Base-by-base conservation (phyloP, 257 asterid genomes). In the Pogostemon cablin region DNA sequence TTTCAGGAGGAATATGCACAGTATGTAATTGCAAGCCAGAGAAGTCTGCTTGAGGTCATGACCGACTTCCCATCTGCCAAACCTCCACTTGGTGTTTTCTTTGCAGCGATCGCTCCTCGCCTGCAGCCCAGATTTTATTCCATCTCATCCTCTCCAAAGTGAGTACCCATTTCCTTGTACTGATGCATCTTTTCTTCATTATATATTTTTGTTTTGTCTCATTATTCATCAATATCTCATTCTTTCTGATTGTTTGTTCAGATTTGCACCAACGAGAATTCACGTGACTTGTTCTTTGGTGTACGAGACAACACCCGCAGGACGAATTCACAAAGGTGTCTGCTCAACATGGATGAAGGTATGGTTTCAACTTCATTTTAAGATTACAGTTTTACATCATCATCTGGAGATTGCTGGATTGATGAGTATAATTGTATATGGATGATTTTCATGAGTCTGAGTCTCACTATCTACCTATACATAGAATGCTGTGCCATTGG, bases 291-390 rank as follows among this genome's bases (percentile, higher is more conserved):
- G 98, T 80, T 93, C 99, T 6, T 80, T 95, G 79, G 99, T 95
- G 49, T 67, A 84, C 57, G 99, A 92, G 78, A 89, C 84, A 84
- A 92, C 88, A 15, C 97, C 97, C 6, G 69, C 95, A 3, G 99
- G 99, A 76, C 73, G 96, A 65, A 72, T 95, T 77, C 98, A 95
- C 87, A 90, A 85, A 86, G 99, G 99, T 73, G 82, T 95, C 56
- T 95, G 99, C 84, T 95, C 99, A 11, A 95, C 99, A 20, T 95
- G 99, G 99, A 95, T 95, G 88, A 92, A 92, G 98, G 99, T 92
- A 86, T 48, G 39, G 6, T 62, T 63, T 56, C 76, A 42, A 57
- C 3, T 61, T 75, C 40, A 78, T 64, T 15, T 44, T 56, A 2
- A 25, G 63, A 15, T 62, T 49, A 42, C 37, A 32, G 41, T 74